Evolutionary conservation across 2,329 filamentous ascomycete species (phyloP), one percentile per base, ranked within the genome.

Genomic region (Colletotrichum incanum): DNA sequence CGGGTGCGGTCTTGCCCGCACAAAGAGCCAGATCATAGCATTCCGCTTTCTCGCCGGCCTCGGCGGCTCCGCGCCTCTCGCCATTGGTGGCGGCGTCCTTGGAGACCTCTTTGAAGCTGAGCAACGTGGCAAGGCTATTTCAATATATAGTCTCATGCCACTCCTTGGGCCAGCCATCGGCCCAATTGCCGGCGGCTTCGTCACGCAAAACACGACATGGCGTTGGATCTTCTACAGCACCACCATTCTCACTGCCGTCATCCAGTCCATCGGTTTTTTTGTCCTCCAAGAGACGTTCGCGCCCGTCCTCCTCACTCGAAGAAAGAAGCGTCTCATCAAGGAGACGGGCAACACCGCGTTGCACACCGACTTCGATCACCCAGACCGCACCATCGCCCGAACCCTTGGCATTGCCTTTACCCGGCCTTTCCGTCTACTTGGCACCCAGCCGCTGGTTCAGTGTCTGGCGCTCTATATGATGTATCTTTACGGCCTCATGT

Each of bases 171-270:
- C 91, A 0, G 91, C 91, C 0, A 82, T 93, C 1, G 92, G 92
- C 0, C 92, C 92, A 0, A 90, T 94, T 9, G 86, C 90, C 0
- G 92, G 92, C 26, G 92, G 91, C 0, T 89, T 91, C 76, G 90
- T 93, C 28, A 84, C 90, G 0, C 82, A 93, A 75, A 83, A 87
- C 7, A 86, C 88, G 9, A 90, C 87, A 1, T 94, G 93, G 93
- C 87, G 92, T 49, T 94, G 93, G 93, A 88, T 90, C 9, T 94
- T 94, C 82, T 93, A 88, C 81, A 85, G 89, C 0, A 92, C 91
- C 0, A 89, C 90, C 1, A 91, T 94, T 68, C 81, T 82, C 12
- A 89, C 90, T 68, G 91, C 85, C 1, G 71, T 89, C 16, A 88
- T 94, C 62, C 91, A 93, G 77, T 71, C 87, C 14, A 81, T 87